Base-by-base conservation (phyloP, 2,329 filamentous ascomycete genomes). In the Scleromitrula shiraiana region DNA sequence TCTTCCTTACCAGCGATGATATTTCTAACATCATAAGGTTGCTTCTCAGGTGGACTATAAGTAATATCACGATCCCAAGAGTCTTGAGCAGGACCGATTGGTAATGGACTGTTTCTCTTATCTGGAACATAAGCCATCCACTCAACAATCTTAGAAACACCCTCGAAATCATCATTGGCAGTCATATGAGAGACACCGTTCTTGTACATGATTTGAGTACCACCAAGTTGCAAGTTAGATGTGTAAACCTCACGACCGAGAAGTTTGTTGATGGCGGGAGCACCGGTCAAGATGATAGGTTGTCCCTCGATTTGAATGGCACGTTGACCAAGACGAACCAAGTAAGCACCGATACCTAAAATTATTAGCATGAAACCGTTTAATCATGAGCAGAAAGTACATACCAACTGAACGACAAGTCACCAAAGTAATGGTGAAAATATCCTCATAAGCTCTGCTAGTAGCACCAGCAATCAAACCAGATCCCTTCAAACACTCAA, bases 141-240 rank as follows among this genome's bases (percentile, higher is more conserved):
- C 67, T 95, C 85, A 41, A 97, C 88, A 65, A 98, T 97, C 77
- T 94, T 94, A 62, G 87, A 89, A 19, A 98, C 87, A 79, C 93
- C 93, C 63, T 91, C 90, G 62, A 98, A 97, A 72, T 98, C 93
- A 64, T 98, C 91, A 59, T 85, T 86, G 62, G 93, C 93, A 58
- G 91, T 96, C 87, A 97, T 91, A 75, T 98, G 93, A 19, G 93
- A 97, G 35, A 98, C 93, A 80, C 93, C 93, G 67, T 98, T 98
- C 73, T 88, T 90, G 81, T 98, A 97, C 93, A 98, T 98, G 78
- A 98, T 98, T 71, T 98, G 93, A n/a, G 93, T 98, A 61, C 93
- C 93, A 82, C 93, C 93, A 56, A 98, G 88, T 75, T 98, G 93
- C 64, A 98, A 72, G 78, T 98, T 98, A 52, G 93, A 97, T 20